Evolutionary conservation across 2,329 filamentous ascomycete species (phyloP).

Genomic region (Ascochyta fabae): DNA sequence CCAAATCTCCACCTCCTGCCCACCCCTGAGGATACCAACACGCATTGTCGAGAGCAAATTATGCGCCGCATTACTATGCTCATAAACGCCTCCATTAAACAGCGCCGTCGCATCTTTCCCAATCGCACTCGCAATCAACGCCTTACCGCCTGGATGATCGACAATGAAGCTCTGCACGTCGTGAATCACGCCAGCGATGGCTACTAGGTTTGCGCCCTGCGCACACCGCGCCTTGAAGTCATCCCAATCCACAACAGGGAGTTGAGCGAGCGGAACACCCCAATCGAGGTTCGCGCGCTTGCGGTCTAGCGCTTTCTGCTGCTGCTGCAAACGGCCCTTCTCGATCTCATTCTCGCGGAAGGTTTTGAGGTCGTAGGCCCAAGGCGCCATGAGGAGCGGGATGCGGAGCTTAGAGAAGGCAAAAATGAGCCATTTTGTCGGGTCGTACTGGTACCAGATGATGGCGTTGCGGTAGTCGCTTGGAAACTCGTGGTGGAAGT

Average conservation of each 20-base stretch:
- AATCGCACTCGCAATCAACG: conserved; percentile 44
- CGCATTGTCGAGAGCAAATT: conserved; percentile 50
- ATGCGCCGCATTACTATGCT: conserved; percentile 50
- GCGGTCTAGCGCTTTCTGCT: conserved; percentile 49
- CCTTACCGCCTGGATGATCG: conserved; percentile 49
- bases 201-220: conserved; percentile 41
- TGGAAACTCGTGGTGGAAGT: conserved; percentile 52
- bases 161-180: conserved; percentile 46
- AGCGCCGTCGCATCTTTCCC: conserved; percentile 50
- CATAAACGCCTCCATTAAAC: conserved; percentile 51
- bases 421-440: conserved; percentile 52
- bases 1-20: conserved; percentile 51
- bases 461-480: conserved; percentile 52
- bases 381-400: conserved; percentile 31
- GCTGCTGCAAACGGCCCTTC: conserved; percentile 50
- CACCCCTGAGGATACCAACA: conserved; percentile 48
- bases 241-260: conserved; percentile 50
- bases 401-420: conserved; percentile 36
- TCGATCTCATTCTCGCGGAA: conserved; percentile 52
- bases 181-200: conserved; percentile 48
- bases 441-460: conserved; percentile 48
- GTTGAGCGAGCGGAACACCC: conserved; percentile 45
- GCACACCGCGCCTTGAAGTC: conserved; percentile 41
- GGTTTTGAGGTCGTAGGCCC: conserved; percentile 48
- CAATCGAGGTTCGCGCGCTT: conserved; percentile 47